Percentiles rank a stretch among this genome's conserved stretches.
Evolutionary conservation across 306 rosid species (phyloP).

Genomic region (Calophaca sinica): DNA sequence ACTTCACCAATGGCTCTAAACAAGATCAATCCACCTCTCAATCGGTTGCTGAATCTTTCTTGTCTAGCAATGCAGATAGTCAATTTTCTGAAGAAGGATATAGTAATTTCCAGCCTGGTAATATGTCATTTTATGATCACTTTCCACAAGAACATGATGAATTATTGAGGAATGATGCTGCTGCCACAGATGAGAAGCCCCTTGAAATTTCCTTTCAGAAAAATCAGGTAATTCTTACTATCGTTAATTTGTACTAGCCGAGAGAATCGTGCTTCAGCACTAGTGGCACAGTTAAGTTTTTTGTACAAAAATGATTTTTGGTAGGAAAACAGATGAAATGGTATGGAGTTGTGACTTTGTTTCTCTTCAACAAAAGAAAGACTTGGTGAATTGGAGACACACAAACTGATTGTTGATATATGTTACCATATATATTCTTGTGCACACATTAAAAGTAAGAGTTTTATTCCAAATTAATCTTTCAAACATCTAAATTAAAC

Average conservation of each 20-base stretch:
- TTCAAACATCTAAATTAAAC: no score
- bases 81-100: conserved; percentile 38
- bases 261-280: no score
- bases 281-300: no score
- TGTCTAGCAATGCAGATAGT: conserved; percentile 42
- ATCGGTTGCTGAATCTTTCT: conserved; percentile 47
- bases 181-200: conserved; percentile 36
- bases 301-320: no score
- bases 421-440: no score
- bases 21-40: conserved; percentile 43
- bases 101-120: conserved; percentile 23
- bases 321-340: no score
- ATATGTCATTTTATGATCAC: conserved; percentile 10
- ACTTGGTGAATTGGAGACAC: no score
- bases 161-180: conserved; percentile 41
- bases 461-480: background rate
- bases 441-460: no score
- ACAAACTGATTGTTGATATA: no score
- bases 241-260: no score
- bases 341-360: no score
- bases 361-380: no score
- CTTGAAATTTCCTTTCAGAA: conserved; percentile 45
- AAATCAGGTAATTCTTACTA: conserved; percentile 42
- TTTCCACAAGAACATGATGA: background rate
- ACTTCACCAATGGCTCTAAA: conserved; percentile 30